These are phyloP conservation scores for Marvania coccoides DNA, from an alignment of 139 green algal species.

Conservation along the genomic window DNA sequence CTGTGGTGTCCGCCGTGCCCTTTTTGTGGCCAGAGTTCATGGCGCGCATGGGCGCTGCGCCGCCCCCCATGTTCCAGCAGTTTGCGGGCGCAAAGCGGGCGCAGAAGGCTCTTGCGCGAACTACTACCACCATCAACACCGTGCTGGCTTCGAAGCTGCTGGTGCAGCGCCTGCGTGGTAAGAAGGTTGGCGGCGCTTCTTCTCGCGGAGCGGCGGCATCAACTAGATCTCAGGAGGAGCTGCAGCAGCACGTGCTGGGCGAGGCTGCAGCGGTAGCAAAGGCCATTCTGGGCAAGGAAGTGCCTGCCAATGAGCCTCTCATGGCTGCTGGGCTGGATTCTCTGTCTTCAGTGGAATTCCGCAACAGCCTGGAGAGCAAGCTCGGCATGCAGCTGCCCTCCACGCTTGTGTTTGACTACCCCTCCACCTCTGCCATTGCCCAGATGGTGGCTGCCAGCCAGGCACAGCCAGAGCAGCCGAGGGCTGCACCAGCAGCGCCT, in stretches of 20 bases:
- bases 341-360: conserved; percentile 26
- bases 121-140: background rate
- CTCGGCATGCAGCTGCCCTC: conserved; percentile 19
- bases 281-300: conserved; percentile 34
- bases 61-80: conserved; percentile 15
- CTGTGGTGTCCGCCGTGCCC: conserved; percentile 19
- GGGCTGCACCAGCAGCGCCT: background rate
- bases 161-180: background rate
- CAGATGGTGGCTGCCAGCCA: conserved; percentile 5
- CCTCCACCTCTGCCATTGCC: conserved; percentile 32
- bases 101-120: background rate
- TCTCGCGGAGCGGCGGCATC: background rate
- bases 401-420: conserved; percentile 56
- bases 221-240: background rate
- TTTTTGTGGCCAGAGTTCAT: conserved; percentile 26
- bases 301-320: conserved; percentile 20
- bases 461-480: background rate
- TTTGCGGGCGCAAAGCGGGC: background rate
- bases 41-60: background rate
- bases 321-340: conserved; percentile 59
- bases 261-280: conserved; percentile 8
- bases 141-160: background rate
- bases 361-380: conserved; percentile 26
- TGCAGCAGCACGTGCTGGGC: background rate
- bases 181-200: background rate